These are phyloP conservation scores for Mortierella antarctica DNA, from an alignment of 192 early-diverging fungal species.

Conservation along the genomic window DNA sequence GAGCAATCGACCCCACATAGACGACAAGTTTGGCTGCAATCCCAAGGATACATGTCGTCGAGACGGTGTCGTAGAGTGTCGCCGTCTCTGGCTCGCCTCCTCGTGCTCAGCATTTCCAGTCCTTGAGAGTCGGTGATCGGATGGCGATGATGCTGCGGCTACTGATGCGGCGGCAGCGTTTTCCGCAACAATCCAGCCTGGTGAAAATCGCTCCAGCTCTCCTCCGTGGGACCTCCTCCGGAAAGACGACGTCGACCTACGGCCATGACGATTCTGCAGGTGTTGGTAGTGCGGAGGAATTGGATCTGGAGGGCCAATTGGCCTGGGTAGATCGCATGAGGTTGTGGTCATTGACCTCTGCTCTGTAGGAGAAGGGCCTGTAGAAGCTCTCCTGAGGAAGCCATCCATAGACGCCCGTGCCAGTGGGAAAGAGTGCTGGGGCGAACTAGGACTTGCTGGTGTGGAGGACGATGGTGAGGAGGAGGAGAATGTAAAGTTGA, in stretches of 20 bases:
- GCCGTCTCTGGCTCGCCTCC: too few species aligned
- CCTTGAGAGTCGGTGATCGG: too few species aligned
- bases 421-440: background rate
- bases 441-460: background rate
- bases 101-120: too few species aligned
- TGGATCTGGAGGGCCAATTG: constrained; percentile 46
- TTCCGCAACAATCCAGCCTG: constrained; percentile 29
- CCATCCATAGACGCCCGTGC: constrained; percentile 24
- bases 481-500: constrained; percentile 35
- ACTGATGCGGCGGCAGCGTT: background rate
- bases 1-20: constrained; percentile 39
- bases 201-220: constrained; percentile 31
- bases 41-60: constrained; percentile 32
- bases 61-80: background rate
- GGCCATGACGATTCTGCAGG: constrained; percentile 26
- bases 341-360: background rate
- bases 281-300: constrained; percentile 49
- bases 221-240: constrained; percentile 36
- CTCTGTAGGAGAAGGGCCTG: background rate
- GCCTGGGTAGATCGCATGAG: constrained; percentile 18
- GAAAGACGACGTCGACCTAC: constrained; percentile 14
- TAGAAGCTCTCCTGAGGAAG: background rate
- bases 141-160: background rate
- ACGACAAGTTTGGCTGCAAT: background rate
- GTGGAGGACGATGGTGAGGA: background rate